Evolutionary conservation across 2,329 filamentous ascomycete species (phyloP).

Genomic region (Tolypocladium album): DNA sequence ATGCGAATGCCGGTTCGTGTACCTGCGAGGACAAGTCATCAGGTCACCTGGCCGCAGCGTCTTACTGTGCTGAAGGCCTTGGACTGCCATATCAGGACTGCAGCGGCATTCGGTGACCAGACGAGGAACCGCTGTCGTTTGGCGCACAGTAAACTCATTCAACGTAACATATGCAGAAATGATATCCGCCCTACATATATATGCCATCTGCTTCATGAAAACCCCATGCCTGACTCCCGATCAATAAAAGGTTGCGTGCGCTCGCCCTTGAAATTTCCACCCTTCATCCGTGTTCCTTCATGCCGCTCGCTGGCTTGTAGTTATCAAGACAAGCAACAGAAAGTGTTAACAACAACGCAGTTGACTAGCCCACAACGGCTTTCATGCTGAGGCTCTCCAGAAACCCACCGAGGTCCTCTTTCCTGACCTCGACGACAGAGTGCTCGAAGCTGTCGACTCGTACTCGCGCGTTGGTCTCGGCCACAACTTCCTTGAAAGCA

Average conservation of each 20-base stretch:
- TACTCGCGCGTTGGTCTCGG: conserved; percentile 81
- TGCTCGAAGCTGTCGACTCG: conserved; percentile 95
- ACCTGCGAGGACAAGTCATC: too few relatives aligned
- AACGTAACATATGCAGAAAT: conserved; percentile 2
- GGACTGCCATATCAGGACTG: neutral
- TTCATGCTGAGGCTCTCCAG: conserved; percentile 88
- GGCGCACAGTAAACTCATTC: neutral
- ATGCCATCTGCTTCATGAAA: conserved; percentile 1
- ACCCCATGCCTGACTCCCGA: neutral
- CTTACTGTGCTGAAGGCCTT: too few relatives aligned
- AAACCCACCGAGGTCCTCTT: conserved; percentile 86
- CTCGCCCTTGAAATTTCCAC: neutral
- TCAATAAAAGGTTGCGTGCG: neutral
- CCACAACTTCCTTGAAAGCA: conserved; percentile 90
- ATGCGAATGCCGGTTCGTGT: too few relatives aligned
- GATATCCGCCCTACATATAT: neutral
- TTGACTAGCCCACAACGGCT: conserved; percentile 57
- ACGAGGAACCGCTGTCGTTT: neutral
- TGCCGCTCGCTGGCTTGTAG: too few relatives aligned
- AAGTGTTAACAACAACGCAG: neutral
- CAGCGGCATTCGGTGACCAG: neutral
- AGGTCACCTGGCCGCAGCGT: too few relatives aligned
- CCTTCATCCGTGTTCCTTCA: neutral
- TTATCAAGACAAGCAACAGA: neutral
- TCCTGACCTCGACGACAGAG: conserved; percentile 94